These are phyloP conservation scores for Kwoniella pini DNA, from an alignment of 768 basidiomycete genomes.

Conservation along the genomic window DNA sequence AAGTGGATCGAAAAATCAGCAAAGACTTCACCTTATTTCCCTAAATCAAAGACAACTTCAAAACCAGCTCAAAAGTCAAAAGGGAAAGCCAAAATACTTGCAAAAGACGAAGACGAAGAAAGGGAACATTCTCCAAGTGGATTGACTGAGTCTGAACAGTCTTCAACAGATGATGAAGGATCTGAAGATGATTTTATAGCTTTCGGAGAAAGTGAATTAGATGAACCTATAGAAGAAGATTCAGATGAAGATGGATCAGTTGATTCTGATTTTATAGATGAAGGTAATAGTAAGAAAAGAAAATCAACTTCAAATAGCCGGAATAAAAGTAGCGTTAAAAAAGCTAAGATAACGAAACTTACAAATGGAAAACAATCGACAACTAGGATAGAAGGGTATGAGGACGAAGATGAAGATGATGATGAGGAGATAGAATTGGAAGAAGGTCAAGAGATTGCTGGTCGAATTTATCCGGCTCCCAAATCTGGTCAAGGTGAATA, in stretches of 20 bases:
- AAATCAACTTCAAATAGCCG: slow-evolving; percentile 8
- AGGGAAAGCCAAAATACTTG: neutral
- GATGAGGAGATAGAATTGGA: slow-evolving; percentile 48
- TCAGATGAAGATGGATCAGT: slow-evolving; percentile 25
- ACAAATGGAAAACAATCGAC: slow-evolving; percentile 10
- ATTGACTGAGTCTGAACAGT: slow-evolving; percentile 26
- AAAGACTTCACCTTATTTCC: slow-evolving; percentile 41
- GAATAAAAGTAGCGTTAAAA: slow-evolving; percentile 10
- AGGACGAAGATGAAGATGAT: slow-evolving; percentile 28
- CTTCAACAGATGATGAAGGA: slow-evolving; percentile 26
- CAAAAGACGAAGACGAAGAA: slow-evolving; percentile 53
- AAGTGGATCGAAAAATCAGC: slow-evolving; percentile 14
- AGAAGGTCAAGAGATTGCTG: slow-evolving; percentile 56
- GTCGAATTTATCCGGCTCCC: slow-evolving; percentile 75
- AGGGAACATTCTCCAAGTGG: slow-evolving; percentile 51
- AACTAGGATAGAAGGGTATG: slow-evolving; percentile 23
- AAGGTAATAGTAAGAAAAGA: slow-evolving; percentile 23
- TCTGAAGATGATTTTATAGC: slow-evolving; percentile 41
- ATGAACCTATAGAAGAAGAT: slow-evolving; percentile 25
- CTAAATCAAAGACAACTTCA: neutral
- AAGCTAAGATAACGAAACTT: slow-evolving; percentile 10
- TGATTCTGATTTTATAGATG: slow-evolving; percentile 35
- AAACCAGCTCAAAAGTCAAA: no score
- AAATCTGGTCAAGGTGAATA: slow-evolving; percentile 72
- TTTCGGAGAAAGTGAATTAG: slow-evolving; percentile 29